Evolutionary conservation across 2,329 filamentous ascomycete genomes (phyloP).

Genomic region (Teratosphaeria gauchensis): DNA sequence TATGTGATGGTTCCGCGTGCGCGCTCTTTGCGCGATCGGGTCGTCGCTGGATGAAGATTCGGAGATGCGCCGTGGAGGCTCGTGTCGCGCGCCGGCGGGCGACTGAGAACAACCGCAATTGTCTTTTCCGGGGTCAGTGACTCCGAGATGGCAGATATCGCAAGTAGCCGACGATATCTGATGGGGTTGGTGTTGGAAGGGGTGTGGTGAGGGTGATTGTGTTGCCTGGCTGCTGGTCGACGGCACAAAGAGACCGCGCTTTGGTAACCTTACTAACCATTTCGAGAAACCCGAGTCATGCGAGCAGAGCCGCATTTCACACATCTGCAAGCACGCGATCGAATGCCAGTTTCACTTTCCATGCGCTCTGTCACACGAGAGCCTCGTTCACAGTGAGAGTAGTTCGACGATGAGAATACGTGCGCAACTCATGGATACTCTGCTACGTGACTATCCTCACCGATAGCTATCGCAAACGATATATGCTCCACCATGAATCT

Average conservation of each 20-base stretch:
- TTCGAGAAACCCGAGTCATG: no score
- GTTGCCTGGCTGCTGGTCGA: constrained; percentile 1
- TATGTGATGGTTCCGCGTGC: constrained; percentile 14
- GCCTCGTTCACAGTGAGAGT: background rate
- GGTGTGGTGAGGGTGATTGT: constrained; percentile 8
- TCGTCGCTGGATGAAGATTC: background rate
- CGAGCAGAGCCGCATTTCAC: no score
- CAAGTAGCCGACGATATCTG: constrained; percentile 23
- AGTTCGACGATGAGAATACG: background rate
- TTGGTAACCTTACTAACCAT: background rate
- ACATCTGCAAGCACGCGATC: background rate
- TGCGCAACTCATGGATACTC: background rate
- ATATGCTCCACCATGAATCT: constrained; percentile 24
- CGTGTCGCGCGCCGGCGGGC: constrained; percentile 24
- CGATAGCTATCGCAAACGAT: background rate
- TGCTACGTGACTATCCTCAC: background rate
- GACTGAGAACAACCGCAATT: constrained; percentile 12
- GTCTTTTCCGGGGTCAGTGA: constrained; percentile 7
- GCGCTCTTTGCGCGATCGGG: constrained; percentile 13
- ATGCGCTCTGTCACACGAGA: background rate
- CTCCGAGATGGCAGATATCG: constrained; percentile 17
- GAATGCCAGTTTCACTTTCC: background rate
- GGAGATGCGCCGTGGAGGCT: constrained; percentile 5
- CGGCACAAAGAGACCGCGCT: background rate
- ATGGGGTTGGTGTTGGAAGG: constrained; percentile 12